Base-by-base conservation (phyloP, 768 basidiomycete species). In the Obba rivulosa region DNA sequence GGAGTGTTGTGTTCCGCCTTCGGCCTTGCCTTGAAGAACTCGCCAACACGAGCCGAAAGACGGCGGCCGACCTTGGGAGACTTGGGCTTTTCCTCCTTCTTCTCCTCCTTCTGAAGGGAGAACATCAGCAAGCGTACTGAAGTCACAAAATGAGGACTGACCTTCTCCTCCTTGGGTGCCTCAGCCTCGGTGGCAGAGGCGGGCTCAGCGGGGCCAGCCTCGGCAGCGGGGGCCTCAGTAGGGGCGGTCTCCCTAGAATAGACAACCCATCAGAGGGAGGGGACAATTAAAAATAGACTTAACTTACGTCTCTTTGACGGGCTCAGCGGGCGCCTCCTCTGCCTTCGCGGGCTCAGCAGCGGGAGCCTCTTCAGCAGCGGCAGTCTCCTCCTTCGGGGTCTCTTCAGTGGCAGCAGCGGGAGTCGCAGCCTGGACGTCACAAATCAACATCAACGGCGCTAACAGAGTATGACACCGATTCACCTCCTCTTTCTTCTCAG, bases 31-130 rank as follows among this genome's bases (percentile, higher is more conserved):
- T 85, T 91, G 81, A 94, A 89, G 68, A 94, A 78, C 45, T 85
- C 86, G 45, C 77, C 78, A 37, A 95, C 81, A 18, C 89, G 88
- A 21, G 85, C 78, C 38, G 92, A 94, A 51, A 95, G 70, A 53
- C 92, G 89, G 54, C 92, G 90, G 47, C 78, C 71, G 49, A 90
- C 81, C 67, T 92, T 93, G 40, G 67, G 57, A 34, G 64, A 53
- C 63, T 69, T 66, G 25, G 58, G 55, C 60, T 66, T 64, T 46
- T 60, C 54, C 14, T 74, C 69, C 66, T 74, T 77, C 57, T 78
- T 71, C 34, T 71, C 65, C 44, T 68, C 4, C 16, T 8, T 18
- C 31, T 34, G 8, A 42, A 2, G 34, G 45, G 34, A 46, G 41
- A 16, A 22, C 34, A 43, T 34, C 20, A 41, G 34, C 38, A 22